Evolutionary conservation across 225 moss, liverwort and hornwort species (phyloP).

Genomic region (Marchantia paleacea): DNA sequence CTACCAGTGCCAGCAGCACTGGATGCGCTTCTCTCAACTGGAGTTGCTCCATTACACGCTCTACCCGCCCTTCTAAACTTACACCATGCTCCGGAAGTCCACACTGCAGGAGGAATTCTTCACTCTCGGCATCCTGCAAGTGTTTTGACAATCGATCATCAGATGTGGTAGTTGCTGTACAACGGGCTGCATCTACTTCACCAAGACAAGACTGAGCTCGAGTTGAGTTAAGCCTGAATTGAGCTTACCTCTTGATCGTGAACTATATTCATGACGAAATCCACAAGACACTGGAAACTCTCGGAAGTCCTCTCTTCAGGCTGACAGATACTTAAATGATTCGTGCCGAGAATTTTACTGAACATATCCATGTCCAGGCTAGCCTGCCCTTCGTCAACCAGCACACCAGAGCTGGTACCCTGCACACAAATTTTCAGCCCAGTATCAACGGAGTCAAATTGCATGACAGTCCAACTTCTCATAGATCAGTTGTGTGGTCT

Average conservation of each 20-base stretch:
- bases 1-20: slow-evolving; percentile 12
- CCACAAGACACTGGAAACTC: slow-evolving; percentile 15
- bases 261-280: slow-evolving; percentile 12
- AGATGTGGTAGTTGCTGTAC: background rate
- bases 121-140: slow-evolving; percentile 17
- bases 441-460: background rate
- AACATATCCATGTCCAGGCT: slow-evolving; percentile 25
- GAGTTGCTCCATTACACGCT: slow-evolving; percentile 17
- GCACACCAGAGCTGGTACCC: background rate
- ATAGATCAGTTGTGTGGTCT: background rate
- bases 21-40: slow-evolving; percentile 18
- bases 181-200: background rate
- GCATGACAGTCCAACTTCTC: background rate
- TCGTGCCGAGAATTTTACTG: slow-evolving; percentile 1
- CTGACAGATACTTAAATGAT: slow-evolving; percentile 16
- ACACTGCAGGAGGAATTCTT: slow-evolving; percentile 7
- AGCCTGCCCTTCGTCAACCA: slow-evolving; percentile 6
- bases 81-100: slow-evolving; percentile 24
- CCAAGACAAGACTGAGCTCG: background rate
- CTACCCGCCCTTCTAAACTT: slow-evolving; percentile 9
- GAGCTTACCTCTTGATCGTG: slow-evolving; percentile 20
- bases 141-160: too few species aligned
- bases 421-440: slow-evolving; percentile 5
- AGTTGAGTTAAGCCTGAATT: too few species aligned
- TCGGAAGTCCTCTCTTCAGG: slow-evolving; percentile 19